Percentiles rank a stretch among this genome's conserved stretches.
These are phyloP conservation scores for Candida sp. DNA, from an alignment of 1,139 yeast genomes.

Conservation along the genomic window DNA sequence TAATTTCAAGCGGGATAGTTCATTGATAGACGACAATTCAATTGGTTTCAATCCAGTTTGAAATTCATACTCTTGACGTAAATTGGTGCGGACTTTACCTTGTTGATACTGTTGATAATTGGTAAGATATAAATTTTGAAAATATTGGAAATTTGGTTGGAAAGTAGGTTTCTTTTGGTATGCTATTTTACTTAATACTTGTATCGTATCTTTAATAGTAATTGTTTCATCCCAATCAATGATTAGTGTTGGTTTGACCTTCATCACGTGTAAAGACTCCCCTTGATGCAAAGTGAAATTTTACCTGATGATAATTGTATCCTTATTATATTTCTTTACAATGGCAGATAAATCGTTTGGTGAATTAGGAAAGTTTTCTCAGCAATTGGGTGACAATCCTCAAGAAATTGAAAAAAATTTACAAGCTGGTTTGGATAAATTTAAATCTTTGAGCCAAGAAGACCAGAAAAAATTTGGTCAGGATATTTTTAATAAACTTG, in stretches of 20 bases:
- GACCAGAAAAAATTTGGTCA: slow-evolving; percentile 8
- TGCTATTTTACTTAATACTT: slow-evolving; percentile 49
- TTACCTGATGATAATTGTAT: too few species aligned
- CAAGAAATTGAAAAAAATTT: slow-evolving; percentile 3
- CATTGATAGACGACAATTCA: slow-evolving; percentile 50
- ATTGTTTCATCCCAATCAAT: slow-evolving; percentile 76
- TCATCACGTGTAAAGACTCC: neutral
- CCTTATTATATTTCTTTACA: neutral
- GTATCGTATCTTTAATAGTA: slow-evolving; percentile 56
- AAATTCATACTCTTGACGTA: slow-evolving; percentile 35
- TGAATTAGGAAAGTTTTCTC: slow-evolving; percentile 4
- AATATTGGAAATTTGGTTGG: slow-evolving; percentile 41
- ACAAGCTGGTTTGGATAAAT: slow-evolving; percentile 10
- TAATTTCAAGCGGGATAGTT: slow-evolving; percentile 34
- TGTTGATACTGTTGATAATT: slow-evolving; percentile 25
- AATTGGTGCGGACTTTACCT: slow-evolving; percentile 11
- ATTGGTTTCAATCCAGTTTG: slow-evolving; percentile 44
- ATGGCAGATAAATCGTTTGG: slow-evolving; percentile 1
- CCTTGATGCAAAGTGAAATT: neutral
- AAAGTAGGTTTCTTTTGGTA: slow-evolving; percentile 34
- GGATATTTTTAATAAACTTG: slow-evolving; percentile 11
- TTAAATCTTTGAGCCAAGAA: slow-evolving; percentile 13
- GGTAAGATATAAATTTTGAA: slow-evolving; percentile 40
- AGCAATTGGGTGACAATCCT: slow-evolving; percentile 3
- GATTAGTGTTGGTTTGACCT: slow-evolving; percentile 12